Evolutionary conservation across 2,329 filamentous ascomycete genomes (phyloP), one percentile per base, ranked within the genome.

Genomic region (Colletotrichum incanum): DNA sequence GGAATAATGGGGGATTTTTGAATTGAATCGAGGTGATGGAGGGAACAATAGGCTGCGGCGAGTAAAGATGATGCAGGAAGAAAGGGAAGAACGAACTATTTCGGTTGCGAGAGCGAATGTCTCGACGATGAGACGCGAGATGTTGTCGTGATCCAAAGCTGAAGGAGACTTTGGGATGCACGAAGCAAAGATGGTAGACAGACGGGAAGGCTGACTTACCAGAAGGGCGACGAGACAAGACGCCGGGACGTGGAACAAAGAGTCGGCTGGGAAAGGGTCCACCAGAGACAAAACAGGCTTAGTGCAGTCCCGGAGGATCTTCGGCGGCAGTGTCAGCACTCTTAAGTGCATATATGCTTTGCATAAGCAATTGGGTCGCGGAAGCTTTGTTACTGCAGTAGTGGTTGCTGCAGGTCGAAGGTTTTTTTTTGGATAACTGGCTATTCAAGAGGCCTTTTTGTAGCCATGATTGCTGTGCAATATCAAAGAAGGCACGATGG

Each of bases 21-120:
- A 61, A 65, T 65, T 58, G 62, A 50, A 66, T 59, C 31, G 60
- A 63, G 59, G 49, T 61, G 28, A 66, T 69, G 70, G 56, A 67
- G 68, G 64, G n/a, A 52, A 65, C 63, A 74, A 72, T 69, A 58
- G 66, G 65, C 41, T 64, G 58, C 64, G 41, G 47, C 47, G 34
- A 71, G 59, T 55, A 73, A 73, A 66, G 71, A 71, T 65, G 56
- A 63, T 65, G 71, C 60, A 67, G 60, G 61, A 66, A 63, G 55
- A 75, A 67, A 68, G 68, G 74, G 69, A 61, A 66, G 56, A 74
- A 75, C 74, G 73, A 75, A 75, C 74, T 75, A 65, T 75, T 70
- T 71, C 56, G 31, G 58, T 67, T 66, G 71, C 55, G 67, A 71
- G 71, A 68, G 56, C 71, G 34, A 58, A 65, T 58, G 67, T 61